Base-by-base conservation (phyloP, 768 basidiomycete genomes). In the Lentinus brumalis region DNA sequence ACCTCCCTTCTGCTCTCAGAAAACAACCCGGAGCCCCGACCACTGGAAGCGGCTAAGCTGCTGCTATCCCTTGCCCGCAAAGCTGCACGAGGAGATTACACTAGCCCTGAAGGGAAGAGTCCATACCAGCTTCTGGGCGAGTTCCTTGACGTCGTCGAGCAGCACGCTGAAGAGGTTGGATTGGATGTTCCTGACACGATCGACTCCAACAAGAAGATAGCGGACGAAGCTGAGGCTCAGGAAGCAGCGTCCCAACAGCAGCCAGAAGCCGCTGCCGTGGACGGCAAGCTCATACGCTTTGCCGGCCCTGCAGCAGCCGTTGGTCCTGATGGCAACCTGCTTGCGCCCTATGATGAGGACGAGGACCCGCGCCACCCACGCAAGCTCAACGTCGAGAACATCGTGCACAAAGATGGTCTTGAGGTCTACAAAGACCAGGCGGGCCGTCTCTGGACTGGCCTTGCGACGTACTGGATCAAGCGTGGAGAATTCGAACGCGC, bases 401-500 rank as follows among this genome's bases (percentile, higher is more conserved):
- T 99, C 60, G 83, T 99, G 42, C 83, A 83, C 31, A 85, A 87
- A 63, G 95, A 98, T 66, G 97, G 97, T 15, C 79, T 99, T 29
- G 81, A 79, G 2, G 79, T 96, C 16, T 98, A 98, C 75, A 94
- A 94, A 71, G 97, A 99, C 72, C 97, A 99, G 75, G 94, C 96
- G 2, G 97, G 97, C 11, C 86, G 93, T 52, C 75, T 99, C 31
- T 99, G 96, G 96, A 91, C 94, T 5, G 97, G 96, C 0, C 75
- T 98, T 31, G 96, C 96, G 1, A 98, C 96, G 0, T 98, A 96
- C 71, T 99, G 96, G 96, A 96, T 96, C 74, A 97, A 97, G 76
- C 88, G 94, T 5, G 93, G 85, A 56, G 97, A 98, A 71, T 98
- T 99, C 70, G 95, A 95, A 63, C 83, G 91, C 53, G 93, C 94